Evolutionary conservation across 2,329 filamentous ascomycete species (phyloP), one percentile per base, ranked within the genome.

Genomic region (Chaetomiaceae sp.): DNA sequence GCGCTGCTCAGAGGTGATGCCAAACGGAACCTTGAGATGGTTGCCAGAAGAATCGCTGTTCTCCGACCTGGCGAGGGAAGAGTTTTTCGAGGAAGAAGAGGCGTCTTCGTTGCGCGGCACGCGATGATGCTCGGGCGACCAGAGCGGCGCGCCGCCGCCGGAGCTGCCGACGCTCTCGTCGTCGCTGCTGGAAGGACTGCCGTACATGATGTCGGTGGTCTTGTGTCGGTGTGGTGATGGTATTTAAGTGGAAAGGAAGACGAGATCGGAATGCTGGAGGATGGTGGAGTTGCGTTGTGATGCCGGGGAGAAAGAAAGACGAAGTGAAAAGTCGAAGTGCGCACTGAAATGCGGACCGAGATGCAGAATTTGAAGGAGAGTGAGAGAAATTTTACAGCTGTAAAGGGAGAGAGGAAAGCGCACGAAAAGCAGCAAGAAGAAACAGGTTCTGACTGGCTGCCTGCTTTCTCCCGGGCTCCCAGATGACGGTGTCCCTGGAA

Each of bases 81-180:
- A 22, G 12, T 27, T 22, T 11, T 12, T 19, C 22, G 22, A 8
- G 22, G 27, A 9, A 36, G 31, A 42, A 25, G 9, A 7, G 3
- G 4, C 14, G 17, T 15, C 22, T 42, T 43, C 29, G 17, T 36
- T 37, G 17, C 14, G n/a, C 38, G 37, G 37, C 9, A 4, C 23
- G 14, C 23, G 44, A 8, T 17, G 40, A 14, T 14, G 37, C 1
- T 44, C 37, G 12, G 43, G 17, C 6, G 37, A 22, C 37, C 43
- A 47, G 8, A 53, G 52, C 40, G 47, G 52, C 19, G 52, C 52
- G 40, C 52, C 52, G 14, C 52, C 52, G 14, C 9, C 40, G 29
- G 31, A 40, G 39, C 40, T 33, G n/a, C 5, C 19, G 22, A 20
- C 44, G 25, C 46, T 49, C 19, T 17, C 34, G 23, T 36, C 25